Percentiles rank a stretch among this genome's conserved stretches.
These are phyloP conservation scores for Peniophora sp. DNA, from an alignment of 1,284 basidiomycete genomes.

Conservation along the genomic window DNA sequence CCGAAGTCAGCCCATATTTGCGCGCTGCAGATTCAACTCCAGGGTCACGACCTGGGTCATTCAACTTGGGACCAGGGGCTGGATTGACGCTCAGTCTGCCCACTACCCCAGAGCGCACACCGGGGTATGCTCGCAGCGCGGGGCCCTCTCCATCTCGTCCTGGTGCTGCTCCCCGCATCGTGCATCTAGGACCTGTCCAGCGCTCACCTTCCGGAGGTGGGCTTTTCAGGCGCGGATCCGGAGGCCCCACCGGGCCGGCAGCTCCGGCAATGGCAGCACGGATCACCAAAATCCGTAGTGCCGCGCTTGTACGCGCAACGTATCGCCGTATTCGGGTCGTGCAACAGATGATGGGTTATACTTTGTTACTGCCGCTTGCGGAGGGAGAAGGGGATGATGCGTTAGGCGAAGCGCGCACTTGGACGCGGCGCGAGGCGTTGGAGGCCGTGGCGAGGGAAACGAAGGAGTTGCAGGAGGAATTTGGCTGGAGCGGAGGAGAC, in stretches of 20 bases:
- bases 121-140: constrained; percentile 34
- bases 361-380: constrained; percentile 40
- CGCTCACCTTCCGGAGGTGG: constrained; percentile 26
- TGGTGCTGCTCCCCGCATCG: constrained; percentile 39
- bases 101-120: constrained; percentile 17
- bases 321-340: constrained; percentile 54
- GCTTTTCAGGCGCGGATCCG: constrained; percentile 4
- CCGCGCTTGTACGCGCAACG: constrained; percentile 42
- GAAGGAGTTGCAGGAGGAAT: constrained; percentile 49
- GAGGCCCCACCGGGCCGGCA: background rate
- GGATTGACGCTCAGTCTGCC: background rate
- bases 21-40: constrained; percentile 21
- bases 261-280: constrained; percentile 2
- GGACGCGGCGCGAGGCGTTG: constrained; percentile 49
- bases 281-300: constrained; percentile 34
- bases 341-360: constrained; percentile 56
- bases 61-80: constrained; percentile 9
- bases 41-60: background rate
- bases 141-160: constrained; percentile 23
- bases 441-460: constrained; percentile 45
- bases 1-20: constrained; percentile 41
- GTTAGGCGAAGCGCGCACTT: constrained; percentile 30
- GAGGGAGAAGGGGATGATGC: constrained; percentile 12
- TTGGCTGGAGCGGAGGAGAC: constrained; percentile 29
- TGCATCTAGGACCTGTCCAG: constrained; percentile 53